A percentile compares a stretch with the other conserved stretches of the same genome.
phyloP scores from a whole-genome alignment of 352 stramenopile genomes.

The Saprolegnia parasitica region DNA sequence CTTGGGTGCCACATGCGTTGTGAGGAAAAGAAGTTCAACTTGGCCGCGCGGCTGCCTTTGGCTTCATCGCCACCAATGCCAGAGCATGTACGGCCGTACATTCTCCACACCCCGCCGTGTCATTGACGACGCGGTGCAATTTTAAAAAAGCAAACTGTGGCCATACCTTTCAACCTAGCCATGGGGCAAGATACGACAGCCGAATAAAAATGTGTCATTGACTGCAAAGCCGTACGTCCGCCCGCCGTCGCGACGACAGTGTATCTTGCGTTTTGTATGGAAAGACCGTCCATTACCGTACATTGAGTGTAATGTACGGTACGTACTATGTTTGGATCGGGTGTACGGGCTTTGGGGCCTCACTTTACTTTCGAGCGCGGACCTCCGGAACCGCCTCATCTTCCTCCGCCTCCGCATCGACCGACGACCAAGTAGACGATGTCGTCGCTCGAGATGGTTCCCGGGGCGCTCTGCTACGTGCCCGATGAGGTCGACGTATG shows the following conservation, averaged over 20 bases:
- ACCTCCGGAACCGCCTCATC: neutral
- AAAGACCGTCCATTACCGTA: neutral
- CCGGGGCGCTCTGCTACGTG: constrained; percentile 80
- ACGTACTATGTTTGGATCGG: constrained; percentile 17
- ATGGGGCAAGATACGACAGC: neutral
- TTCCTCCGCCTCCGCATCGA: neutral
- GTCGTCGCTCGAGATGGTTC: constrained; percentile 34
- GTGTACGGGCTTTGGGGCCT: constrained; percentile 10
- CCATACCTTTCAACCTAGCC: neutral
- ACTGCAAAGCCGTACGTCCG: neutral
- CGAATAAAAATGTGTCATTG: constrained; percentile 15
- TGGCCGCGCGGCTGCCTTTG: constrained; percentile 8
- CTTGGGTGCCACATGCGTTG: neutral
- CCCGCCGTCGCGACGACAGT: neutral
- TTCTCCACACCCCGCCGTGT: constrained; percentile 6
- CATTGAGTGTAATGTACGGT: neutral
- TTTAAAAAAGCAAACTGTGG: neutral
- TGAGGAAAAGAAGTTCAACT: constrained; percentile 18
- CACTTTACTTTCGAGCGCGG: constrained; percentile 13
- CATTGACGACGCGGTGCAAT: constrained; percentile 7
- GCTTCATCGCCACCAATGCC: constrained; percentile 2
- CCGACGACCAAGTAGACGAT: neutral
- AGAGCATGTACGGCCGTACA: constrained; percentile 11
- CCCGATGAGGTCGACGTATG: constrained; percentile 81
- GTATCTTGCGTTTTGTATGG: constrained; percentile 2